Percentiles rank a stretch among this genome's conserved stretches.
These are phyloP conservation scores for Aspergillus terreus DNA, from an alignment of 2,329 filamentous ascomycete genomes.

Conservation along the genomic window DNA sequence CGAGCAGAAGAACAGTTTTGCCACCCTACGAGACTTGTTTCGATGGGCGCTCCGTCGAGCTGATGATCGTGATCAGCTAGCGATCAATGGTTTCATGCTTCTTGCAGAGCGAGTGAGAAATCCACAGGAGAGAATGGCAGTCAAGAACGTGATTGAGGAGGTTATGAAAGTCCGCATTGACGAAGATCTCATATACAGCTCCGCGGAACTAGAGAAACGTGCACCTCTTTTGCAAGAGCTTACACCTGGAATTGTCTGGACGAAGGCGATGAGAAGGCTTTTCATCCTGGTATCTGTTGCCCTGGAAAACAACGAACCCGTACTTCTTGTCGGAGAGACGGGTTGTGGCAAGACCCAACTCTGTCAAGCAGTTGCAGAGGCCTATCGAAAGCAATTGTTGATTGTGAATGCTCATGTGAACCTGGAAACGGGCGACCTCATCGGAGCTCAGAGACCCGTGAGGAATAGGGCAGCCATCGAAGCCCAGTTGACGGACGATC, in stretches of 20 bases:
- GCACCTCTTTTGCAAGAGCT: conserved; percentile 39
- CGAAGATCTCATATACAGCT: conserved; percentile 67
- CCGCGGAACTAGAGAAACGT: conserved; percentile 55
- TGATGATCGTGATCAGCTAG: conserved; percentile 82
- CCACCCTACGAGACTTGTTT: conserved; percentile 91
- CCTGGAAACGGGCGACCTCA: conserved; percentile 93
- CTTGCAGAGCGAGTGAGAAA: conserved; percentile 93
- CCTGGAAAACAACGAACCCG: conserved; percentile 84
- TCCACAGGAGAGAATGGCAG: conserved; percentile 74
- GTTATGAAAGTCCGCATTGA: conserved; percentile 86
- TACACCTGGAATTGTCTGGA: conserved; percentile 74
- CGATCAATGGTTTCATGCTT: conserved; percentile 92
- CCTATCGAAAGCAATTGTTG: conserved; percentile 69
- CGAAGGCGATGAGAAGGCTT: conserved; percentile 84
- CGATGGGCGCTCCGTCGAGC: conserved; percentile 86
- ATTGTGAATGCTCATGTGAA: conserved; percentile 98
- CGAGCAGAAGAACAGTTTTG: conserved; percentile 96
- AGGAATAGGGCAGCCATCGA: conserved; percentile 76
- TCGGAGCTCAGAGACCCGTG: conserved; percentile 88
- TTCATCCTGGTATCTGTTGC: conserved; percentile 87
- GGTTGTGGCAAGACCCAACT: conserved; percentile 98
- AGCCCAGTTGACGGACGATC: conserved; percentile 60
- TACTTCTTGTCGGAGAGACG: conserved; percentile 92
- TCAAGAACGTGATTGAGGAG: conserved; percentile 83
- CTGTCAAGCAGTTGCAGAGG: conserved; percentile 84